phyloP scores from a whole-genome alignment of 768 basidiomycete species.

The Auriscalpium vulgare region DNA sequence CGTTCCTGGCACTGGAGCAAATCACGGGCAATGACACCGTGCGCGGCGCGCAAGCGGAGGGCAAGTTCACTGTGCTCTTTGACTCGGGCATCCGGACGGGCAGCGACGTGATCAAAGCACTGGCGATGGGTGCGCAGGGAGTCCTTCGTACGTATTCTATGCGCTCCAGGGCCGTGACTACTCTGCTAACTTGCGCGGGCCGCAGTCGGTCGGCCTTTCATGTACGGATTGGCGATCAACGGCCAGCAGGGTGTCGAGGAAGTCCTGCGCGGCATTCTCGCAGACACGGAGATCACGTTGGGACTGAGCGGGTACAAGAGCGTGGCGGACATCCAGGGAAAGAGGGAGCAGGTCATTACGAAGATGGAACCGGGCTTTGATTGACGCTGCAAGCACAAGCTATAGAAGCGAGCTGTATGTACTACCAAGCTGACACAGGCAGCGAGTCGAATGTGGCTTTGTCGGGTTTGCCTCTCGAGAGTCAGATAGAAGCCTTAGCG shows the following conservation, averaged over 20 bases:
- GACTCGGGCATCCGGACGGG: slow-evolving; percentile 81
- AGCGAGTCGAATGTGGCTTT: too few relatives aligned
- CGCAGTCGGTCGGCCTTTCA: slow-evolving; percentile 64
- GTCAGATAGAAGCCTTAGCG: too few relatives aligned
- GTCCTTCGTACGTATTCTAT: slow-evolving; percentile 51
- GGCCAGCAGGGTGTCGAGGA: slow-evolving; percentile 73
- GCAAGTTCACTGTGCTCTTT: slow-evolving; percentile 63
- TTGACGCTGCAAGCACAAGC: background rate
- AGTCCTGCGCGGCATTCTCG: slow-evolving; percentile 57
- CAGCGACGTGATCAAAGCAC: slow-evolving; percentile 75
- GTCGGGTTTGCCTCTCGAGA: too few relatives aligned
- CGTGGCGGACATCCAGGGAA: slow-evolving; percentile 55
- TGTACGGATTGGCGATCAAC: slow-evolving; percentile 63
- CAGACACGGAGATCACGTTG: slow-evolving; percentile 60
- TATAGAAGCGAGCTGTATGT: background rate
- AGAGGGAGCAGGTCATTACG: slow-evolving; percentile 41
- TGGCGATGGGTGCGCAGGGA: slow-evolving; percentile 80
- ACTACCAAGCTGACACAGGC: too few relatives aligned
- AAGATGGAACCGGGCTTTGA: slow-evolving; percentile 26
- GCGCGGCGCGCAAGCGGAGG: slow-evolving; percentile 45
- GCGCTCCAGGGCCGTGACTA: background rate
- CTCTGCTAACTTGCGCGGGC: background rate
- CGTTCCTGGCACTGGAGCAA: slow-evolving; percentile 60
- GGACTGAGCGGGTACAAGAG: slow-evolving; percentile 53
- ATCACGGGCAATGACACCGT: slow-evolving; percentile 60